phyloP scores from a whole-genome alignment of 148 eudicot species.

The Fallopia convolvulus region DNA sequence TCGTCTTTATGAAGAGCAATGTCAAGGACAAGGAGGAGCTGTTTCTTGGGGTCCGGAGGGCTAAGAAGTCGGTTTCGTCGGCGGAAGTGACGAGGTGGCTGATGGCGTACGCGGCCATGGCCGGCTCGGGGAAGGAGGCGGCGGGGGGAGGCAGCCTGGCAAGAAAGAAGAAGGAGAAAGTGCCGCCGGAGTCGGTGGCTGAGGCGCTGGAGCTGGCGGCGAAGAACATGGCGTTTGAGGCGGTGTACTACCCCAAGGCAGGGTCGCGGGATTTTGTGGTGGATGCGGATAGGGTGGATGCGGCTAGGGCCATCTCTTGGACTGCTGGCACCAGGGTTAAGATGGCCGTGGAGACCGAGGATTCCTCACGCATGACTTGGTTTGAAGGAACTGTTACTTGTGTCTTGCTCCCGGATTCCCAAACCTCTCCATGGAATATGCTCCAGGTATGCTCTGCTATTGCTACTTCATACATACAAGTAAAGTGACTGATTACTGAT shows the following conservation, averaged over 20 bases:
- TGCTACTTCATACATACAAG: too few relatives aligned
- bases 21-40: constrained; percentile 21
- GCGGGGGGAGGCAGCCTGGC: constrained; percentile 14
- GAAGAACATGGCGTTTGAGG: constrained; percentile 48
- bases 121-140: constrained; percentile 7
- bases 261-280: constrained; percentile 67
- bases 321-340: constrained; percentile 38
- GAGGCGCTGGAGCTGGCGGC: constrained; percentile 46
- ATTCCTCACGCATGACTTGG: constrained; percentile 41
- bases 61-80: constrained; percentile 16
- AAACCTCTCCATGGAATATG: constrained; percentile 61
- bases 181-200: constrained; percentile 29
- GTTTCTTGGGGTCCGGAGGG: constrained; percentile 50
- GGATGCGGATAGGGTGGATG: constrained; percentile 50
- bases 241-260: constrained; percentile 45
- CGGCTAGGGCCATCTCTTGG: constrained; percentile 31
- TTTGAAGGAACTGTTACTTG: constrained; percentile 36
- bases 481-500: too few relatives aligned
- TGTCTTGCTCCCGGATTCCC: constrained; percentile 17
- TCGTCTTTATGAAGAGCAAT: constrained; percentile 40
- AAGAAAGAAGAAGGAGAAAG: constrained; percentile 28
- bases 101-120: neutral
- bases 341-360: constrained; percentile 51
- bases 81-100: constrained; percentile 18
- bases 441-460: constrained; percentile 45